Evolutionary conservation across 768 basidiomycete species (phyloP), one percentile per base, ranked within the genome.

Genomic region (Cystoderma amianthinum): DNA sequence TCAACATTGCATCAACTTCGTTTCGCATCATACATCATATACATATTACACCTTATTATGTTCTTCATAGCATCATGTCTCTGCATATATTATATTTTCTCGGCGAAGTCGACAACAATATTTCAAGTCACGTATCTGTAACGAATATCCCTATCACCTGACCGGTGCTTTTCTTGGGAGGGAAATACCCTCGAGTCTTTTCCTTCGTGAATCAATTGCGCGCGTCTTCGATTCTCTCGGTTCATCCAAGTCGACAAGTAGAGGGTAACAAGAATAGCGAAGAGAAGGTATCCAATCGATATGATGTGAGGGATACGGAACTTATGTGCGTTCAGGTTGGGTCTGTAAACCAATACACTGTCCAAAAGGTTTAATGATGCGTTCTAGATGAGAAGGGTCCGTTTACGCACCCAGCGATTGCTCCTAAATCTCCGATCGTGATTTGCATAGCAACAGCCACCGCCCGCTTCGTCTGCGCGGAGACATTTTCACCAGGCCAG

Each of bases 401-500:
- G 4, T 36, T 12, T 7, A 41, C 58, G 18, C 52, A 67, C 60
- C 68, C 79, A 35, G 70, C 68, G 32, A 80, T 72, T 13, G 79
- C 77, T 2, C 77, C 80, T 24, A 76, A 60, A 46, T 82, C 75
- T 10, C 78, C 78, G 9, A 82, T 69, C 6, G 73, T 74, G 36
- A 83, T 80, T 51, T 82, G 81, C 68, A 77, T 70, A 1, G 76
- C 80, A 3, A 78, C 67, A 1, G 74, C 75, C 2, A 78, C 67
- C 0, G 80, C 78, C 10, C 80, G 70, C 53, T 82, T 81, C 3
- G 79, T 82, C 48, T 82, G 80, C 9, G 72, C 75, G 10, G 78
- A 78, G n/a, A 83, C 77, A 46, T 82, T 82, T 56, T 82, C 80
- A 13, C 72, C 67, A 1, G 78, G 76, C 76, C 80, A 81, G 41